Conservation (phyloP, 768 basidiomycete species). For the Serendipita sp. region DNA sequence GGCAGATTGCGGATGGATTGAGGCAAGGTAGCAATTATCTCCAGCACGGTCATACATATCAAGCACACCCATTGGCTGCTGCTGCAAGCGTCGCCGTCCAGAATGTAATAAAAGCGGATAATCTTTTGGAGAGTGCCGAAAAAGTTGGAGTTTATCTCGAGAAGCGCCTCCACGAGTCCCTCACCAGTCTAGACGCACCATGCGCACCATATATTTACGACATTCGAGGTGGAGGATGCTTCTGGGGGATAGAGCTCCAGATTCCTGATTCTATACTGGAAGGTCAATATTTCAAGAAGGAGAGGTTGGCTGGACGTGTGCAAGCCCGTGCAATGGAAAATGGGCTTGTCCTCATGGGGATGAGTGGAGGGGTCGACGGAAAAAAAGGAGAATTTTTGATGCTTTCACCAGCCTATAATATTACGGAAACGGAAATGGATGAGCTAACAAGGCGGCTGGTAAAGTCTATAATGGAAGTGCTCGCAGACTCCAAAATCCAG, state of each 20-base stretch:
- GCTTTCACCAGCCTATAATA: constrained; percentile 66
- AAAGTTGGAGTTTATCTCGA: constrained; percentile 43
- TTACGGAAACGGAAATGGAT: constrained; percentile 46
- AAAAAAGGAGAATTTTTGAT: constrained; percentile 57
- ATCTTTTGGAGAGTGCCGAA: constrained; percentile 50
- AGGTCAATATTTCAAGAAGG: constrained; percentile 26
- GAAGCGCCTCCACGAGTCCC: constrained; percentile 33
- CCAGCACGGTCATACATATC: constrained; percentile 80
- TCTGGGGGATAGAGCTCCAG: constrained; percentile 77
- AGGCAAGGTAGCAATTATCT: constrained; percentile 49
- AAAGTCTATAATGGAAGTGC: neutral
- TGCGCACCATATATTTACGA: constrained; percentile 58
- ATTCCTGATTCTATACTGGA: constrained; percentile 26
- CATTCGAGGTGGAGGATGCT: constrained; percentile 67
- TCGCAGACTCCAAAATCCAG: neutral
- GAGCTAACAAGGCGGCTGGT: neutral
- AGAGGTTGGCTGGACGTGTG: constrained; percentile 47
- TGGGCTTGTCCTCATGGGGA: constrained; percentile 54
- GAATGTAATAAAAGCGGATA: constrained; percentile 47
- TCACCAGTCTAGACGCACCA: constrained; percentile 37
- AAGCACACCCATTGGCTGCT: constrained; percentile 61
- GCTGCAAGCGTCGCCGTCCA: constrained; percentile 73
- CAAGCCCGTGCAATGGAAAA: constrained; percentile 55
- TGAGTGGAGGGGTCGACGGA: constrained; percentile 59
- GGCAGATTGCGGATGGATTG: constrained; percentile 53